phyloP scores from a whole-genome alignment of 345 rosid genomes.

The Dipteronia sinensis region DNA sequence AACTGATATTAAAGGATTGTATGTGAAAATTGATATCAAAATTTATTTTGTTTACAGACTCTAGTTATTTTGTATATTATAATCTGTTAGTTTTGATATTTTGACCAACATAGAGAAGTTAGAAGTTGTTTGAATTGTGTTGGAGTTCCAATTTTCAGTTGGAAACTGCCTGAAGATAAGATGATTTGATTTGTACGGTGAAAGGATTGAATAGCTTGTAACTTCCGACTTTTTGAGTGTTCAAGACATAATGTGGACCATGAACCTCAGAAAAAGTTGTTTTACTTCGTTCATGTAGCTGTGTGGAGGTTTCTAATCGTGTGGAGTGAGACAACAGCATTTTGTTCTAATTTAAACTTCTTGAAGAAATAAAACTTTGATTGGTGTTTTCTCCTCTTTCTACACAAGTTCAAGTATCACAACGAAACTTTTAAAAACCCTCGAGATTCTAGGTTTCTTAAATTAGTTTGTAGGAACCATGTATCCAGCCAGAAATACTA shows the following conservation, averaged over 20 bases:
- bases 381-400: not conserved
- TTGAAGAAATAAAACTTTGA: not conserved
- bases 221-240: not conserved
- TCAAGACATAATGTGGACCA: not conserved
- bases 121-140: not conserved
- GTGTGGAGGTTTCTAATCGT: not conserved
- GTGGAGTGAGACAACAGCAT: too few species aligned
- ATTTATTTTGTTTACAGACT: not conserved
- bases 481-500: too few species aligned
- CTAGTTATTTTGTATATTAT: too few species aligned
- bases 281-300: not conserved
- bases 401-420: not conserved
- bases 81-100: not conserved
- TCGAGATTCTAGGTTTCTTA: not conserved
- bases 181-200: not conserved
- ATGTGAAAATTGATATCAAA: not conserved
- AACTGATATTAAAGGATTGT: not conserved
- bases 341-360: not conserved
- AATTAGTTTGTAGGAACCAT: not conserved
- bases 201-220: conserved; percentile 6
- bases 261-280: not conserved
- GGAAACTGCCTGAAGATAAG: not conserved
- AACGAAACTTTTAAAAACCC: not conserved
- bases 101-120: not conserved
- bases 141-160: conserved; percentile 8